Conservation (phyloP, 2,329 filamentous ascomycete species). For the Penicillium sp. region DNA sequence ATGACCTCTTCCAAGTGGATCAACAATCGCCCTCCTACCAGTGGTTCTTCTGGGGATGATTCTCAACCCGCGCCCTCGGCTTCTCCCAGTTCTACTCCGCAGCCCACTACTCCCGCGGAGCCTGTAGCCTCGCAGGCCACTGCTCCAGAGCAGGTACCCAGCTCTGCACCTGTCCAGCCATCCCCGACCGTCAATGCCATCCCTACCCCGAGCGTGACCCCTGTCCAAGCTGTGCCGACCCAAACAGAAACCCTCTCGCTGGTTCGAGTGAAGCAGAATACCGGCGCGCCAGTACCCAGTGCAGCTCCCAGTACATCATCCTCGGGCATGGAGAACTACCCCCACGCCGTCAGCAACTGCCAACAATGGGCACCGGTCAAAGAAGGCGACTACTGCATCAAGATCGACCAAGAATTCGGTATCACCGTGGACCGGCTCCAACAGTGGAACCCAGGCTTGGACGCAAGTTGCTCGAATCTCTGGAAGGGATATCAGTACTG, state of each 20-base stretch:
- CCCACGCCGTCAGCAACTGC: slow-evolving; percentile 19
- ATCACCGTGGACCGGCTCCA: slow-evolving; percentile 20
- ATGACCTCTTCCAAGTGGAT: too few species aligned
- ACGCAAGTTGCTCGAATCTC: slow-evolving; percentile 27
- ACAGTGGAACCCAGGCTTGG: slow-evolving; percentile 25
- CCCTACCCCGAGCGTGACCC: slow-evolving; percentile 1
- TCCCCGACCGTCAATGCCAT: slow-evolving; percentile 1
- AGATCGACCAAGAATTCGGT: slow-evolving; percentile 16
- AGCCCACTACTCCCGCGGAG: too few species aligned
- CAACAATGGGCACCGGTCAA: slow-evolving; percentile 19
- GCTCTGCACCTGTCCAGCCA: slow-evolving; percentile 1
- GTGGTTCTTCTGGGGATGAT: slow-evolving; percentile 10
- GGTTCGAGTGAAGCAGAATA: background rate
- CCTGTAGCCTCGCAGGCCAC: too few species aligned
- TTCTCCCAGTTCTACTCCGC: slow-evolving; percentile 1
- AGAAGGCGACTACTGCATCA: slow-evolving; percentile 24
- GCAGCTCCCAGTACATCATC: slow-evolving; percentile 3
- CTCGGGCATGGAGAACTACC: slow-evolving; percentile 17
- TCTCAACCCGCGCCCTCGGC: slow-evolving; percentile 1
- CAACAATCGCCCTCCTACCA: too few species aligned
- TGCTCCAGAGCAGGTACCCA: too few species aligned
- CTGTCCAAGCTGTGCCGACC: background rate
- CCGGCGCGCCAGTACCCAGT: slow-evolving; percentile 3
- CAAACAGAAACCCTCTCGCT: background rate
- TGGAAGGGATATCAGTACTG: slow-evolving; percentile 30